A percentile compares a stretch with the other conserved stretches of the same genome.
These are phyloP conservation scores for Ganoderma boninense DNA, from an alignment of 1,284 basidiomycete species.

Conservation along the genomic window DNA sequence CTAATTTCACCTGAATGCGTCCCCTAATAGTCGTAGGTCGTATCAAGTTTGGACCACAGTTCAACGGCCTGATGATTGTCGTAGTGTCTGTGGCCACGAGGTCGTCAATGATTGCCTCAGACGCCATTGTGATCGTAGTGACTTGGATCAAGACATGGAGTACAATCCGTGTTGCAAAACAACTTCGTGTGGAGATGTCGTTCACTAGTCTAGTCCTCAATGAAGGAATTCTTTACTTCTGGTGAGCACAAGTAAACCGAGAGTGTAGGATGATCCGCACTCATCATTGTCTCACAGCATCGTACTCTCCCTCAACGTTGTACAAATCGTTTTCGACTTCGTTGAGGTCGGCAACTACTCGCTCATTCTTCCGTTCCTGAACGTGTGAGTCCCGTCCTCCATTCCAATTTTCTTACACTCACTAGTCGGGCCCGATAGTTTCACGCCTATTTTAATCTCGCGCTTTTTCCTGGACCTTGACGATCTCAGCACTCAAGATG, in stretches of 20 bases:
- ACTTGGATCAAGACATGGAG: slow-evolving; percentile 30
- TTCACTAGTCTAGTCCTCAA: slow-evolving; percentile 26
- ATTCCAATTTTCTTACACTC: not conserved
- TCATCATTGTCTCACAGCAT: slow-evolving; percentile 11
- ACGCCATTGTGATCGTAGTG: slow-evolving; percentile 27
- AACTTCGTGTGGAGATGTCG: slow-evolving; percentile 11
- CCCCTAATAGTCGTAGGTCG: too few relatives aligned
- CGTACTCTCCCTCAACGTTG: slow-evolving; percentile 21
- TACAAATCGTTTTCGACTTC: slow-evolving; percentile 26
- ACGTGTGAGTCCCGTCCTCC: slow-evolving; percentile 18
- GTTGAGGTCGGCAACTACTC: slow-evolving; percentile 9
- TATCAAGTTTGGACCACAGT: not conserved
- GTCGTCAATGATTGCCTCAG: slow-evolving; percentile 21
- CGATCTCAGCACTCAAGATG: slow-evolving; percentile 6
- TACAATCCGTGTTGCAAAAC: slow-evolving; percentile 6
- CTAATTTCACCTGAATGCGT: too few relatives aligned
- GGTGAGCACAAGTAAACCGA: slow-evolving; percentile 4
- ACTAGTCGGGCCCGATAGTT: slow-evolving; percentile 6
- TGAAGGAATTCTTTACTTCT: slow-evolving; percentile 29
- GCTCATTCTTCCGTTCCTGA: slow-evolving; percentile 22
- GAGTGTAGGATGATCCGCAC: too few relatives aligned
- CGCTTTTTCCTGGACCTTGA: slow-evolving; percentile 29
- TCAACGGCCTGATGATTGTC: not conserved
- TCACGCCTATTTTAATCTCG: slow-evolving; percentile 29
- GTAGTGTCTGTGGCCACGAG: slow-evolving; percentile 27